phyloP scores from a whole-genome alignment of 805 yeast species.

The Yamadazyma ubonensis region DNA sequence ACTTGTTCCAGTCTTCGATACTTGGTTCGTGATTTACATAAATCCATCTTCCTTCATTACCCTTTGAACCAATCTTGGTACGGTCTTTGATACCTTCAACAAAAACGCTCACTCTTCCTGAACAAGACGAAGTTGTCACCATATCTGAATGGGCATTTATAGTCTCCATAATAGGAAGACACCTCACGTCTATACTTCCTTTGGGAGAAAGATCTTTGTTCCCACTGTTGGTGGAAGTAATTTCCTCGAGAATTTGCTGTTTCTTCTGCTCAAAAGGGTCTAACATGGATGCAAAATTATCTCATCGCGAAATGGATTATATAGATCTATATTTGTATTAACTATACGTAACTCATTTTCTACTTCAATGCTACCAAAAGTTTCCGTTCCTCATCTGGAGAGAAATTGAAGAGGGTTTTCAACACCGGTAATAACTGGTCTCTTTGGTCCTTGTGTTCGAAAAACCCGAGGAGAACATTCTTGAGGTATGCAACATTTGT shows the following conservation, averaged over 20 bases:
- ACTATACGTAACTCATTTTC: constrained; percentile 3
- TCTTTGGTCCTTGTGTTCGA: constrained; percentile 92
- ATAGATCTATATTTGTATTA: background rate
- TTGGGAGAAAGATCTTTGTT: constrained; percentile 78
- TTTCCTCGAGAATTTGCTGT: constrained; percentile 49
- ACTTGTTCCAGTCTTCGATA: constrained; percentile 49
- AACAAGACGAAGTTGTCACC: constrained; percentile 88
- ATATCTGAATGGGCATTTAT: constrained; percentile 63
- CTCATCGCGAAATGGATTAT: constrained; percentile 7
- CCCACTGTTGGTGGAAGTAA: constrained; percentile 39
- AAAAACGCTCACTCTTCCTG: constrained; percentile 83
- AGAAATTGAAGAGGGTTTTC: constrained; percentile 67
- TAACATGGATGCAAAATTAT: constrained; percentile 26
- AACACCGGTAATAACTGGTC: constrained; percentile 82
- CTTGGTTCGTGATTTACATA: constrained; percentile 71
- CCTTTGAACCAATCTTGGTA: constrained; percentile 71
- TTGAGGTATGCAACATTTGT: constrained; percentile 66
- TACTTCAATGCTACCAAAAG: constrained; percentile 55
- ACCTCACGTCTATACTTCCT: constrained; percentile 75
- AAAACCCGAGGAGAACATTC: constrained; percentile 86
- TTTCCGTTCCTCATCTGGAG: constrained; percentile 69
- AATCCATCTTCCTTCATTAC: constrained; percentile 81
- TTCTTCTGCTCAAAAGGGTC: constrained; percentile 72
- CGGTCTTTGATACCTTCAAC: constrained; percentile 63
- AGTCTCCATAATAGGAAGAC: constrained; percentile 68